Base-by-base conservation (phyloP, 2,329 filamentous ascomycete genomes). In the Monosporascus ibericus region DNA sequence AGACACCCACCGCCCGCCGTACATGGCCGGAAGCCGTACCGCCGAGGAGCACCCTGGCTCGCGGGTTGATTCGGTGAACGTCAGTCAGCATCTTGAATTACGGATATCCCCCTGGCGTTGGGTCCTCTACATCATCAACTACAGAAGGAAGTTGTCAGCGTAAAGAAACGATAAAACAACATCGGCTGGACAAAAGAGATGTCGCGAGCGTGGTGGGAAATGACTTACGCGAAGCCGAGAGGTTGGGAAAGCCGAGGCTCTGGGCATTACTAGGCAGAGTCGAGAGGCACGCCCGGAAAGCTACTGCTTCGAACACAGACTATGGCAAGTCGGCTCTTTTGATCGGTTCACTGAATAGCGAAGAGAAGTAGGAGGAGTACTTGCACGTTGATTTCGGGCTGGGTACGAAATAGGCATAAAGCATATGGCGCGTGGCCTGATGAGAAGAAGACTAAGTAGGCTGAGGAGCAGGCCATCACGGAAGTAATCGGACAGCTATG, bases 11-110 rank as follows among this genome's bases (percentile, higher is more conserved):
- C 18, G 57, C 54, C n/a, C 54, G 56, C 15, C 63, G 49, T 42
- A 50, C 53, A 37, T 51, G 55, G 48, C 46, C 38, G 36, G 55
- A 51, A 18, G 59, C 49, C 34, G 58, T 47, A 52, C 54, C 51
- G 52, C 48, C 49, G 51, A 60, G 58, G 48, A 64, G 54, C 55
- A 61, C 54, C 51, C 63, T 62, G 36, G 63, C 58, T 46, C 67
- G 64, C 48, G 63, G 58, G 40, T 58, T 54, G 22, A 66, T 55
- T 52, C 62, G 60, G 48, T 65, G 66, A 34, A 64, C 58, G 49
- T 51, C 58, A 52, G 64, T 68, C 58, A 72, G 66, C 65, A 70
- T 69, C 53, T 62, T 68, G 60, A 24, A 50, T 58, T 37, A 36
- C 18, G 50, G 30, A 42, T 52, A 58, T 60, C 48, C 47, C 6